These are phyloP conservation scores for Kingdonia uniflora DNA, from an alignment of 164 flowering plant species.

Conservation along the genomic window DNA sequence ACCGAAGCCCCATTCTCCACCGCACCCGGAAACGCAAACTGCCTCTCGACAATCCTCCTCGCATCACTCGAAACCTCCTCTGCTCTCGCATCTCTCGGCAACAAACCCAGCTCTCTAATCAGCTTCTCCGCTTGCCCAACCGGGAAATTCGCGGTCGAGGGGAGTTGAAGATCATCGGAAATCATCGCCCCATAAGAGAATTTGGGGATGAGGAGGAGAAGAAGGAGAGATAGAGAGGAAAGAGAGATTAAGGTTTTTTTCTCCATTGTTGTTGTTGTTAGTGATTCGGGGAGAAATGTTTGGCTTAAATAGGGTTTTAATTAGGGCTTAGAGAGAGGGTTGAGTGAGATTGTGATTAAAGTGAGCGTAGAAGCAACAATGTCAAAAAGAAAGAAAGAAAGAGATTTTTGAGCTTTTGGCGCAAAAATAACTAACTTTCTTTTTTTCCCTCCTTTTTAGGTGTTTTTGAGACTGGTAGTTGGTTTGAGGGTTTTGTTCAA, in stretches of 20 bases:
- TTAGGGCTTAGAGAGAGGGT: background rate
- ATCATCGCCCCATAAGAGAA: background rate
- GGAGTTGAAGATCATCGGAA: conserved; percentile 7
- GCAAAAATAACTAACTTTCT: too few relatives aligned
- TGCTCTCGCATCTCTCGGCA: conserved; percentile 24
- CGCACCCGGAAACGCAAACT: conserved; percentile 41
- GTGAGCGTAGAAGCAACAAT: conserved; percentile 12
- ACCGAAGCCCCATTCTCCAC: conserved; percentile 22
- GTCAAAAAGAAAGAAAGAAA: background rate
- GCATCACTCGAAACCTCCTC: background rate
- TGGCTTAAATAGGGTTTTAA: conserved; percentile 2
- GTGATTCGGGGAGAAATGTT: background rate
- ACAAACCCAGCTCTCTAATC: conserved; percentile 34
- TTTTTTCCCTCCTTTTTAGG: too few relatives aligned
- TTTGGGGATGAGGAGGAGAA: background rate
- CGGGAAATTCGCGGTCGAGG: conserved; percentile 18
- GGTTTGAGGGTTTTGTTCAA: too few relatives aligned
- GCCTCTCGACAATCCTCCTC: conserved; percentile 32
- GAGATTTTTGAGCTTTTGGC: too few relatives aligned
- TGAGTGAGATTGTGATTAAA: conserved; percentile 12
- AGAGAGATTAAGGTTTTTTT: background rate
- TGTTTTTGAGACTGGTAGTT: too few relatives aligned
- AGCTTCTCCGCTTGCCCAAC: conserved; percentile 26
- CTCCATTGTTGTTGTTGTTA: conserved; percentile 4
- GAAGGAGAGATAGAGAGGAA: conserved; percentile 1